A percentile compares a stretch with the other conserved stretches of the same genome.
These are phyloP conservation scores for Paramecium primaurelia DNA, from an alignment of 73 alveolate genomes.

Conservation along the genomic window DNA sequence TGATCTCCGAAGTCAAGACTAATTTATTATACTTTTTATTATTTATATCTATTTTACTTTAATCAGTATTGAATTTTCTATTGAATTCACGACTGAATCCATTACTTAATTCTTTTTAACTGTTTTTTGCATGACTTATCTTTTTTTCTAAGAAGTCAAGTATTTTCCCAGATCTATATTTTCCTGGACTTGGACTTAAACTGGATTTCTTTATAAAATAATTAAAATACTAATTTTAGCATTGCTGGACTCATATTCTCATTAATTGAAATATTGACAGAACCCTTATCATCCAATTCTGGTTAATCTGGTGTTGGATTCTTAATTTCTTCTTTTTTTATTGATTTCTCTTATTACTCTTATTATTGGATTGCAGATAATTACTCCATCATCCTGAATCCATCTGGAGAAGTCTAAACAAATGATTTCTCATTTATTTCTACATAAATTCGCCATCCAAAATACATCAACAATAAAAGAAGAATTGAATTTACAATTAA, in stretches of 20 bases:
- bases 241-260: not conserved
- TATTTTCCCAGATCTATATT: conserved; percentile 38
- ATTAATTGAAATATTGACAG: not conserved
- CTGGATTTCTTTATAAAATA: not conserved
- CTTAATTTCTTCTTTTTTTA: not conserved
- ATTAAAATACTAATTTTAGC: not conserved
- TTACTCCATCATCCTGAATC: not conserved
- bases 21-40: not conserved
- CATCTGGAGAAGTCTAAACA: not conserved
- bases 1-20: not conserved
- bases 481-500: not conserved
- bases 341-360: not conserved
- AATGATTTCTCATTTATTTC: not conserved
- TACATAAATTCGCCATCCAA: not conserved
- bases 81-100: not conserved
- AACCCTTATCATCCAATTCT: not conserved
- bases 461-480: not conserved
- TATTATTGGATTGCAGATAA: not conserved
- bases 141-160: conserved; percentile 8
- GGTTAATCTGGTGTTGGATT: not conserved
- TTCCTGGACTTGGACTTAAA: conserved; percentile 42
- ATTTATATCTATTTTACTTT: not conserved
- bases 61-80: not conserved
- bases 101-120: not conserved
- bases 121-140: conserved; percentile 1